Evolutionary conservation across 192 early-diverging fungal genomes (phyloP).

Genomic region (Coemansia sp.): DNA sequence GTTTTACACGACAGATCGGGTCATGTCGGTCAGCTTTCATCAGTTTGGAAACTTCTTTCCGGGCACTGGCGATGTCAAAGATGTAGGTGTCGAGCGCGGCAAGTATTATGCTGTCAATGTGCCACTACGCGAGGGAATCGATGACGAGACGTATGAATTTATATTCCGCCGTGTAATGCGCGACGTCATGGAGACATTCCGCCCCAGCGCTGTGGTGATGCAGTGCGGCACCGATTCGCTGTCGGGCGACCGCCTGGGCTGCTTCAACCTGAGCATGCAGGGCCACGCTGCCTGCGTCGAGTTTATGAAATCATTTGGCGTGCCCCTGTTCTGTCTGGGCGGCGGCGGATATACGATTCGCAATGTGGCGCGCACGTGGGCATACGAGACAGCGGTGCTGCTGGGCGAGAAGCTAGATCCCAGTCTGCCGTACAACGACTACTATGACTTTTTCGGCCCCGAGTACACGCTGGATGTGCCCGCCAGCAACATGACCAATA

Average conservation of each 20-base stretch:
- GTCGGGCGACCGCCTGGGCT: slow-evolving; percentile 87
- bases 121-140: slow-evolving; percentile 88
- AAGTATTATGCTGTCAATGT: slow-evolving; percentile 93
- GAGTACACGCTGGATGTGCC: slow-evolving; percentile 84
- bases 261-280: slow-evolving; percentile 89
- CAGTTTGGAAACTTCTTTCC: slow-evolving; percentile 98
- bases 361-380: slow-evolving; percentile 93
- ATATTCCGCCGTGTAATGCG: slow-evolving; percentile 85
- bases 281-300: slow-evolving; percentile 92
- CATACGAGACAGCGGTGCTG: slow-evolving; percentile 88
- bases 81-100: slow-evolving; percentile 84
- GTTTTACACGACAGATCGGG: slow-evolving; percentile 97
- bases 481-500: slow-evolving; percentile 81
- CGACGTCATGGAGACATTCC: slow-evolving; percentile 86
- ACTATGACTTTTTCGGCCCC: slow-evolving; percentile 87
- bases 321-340: slow-evolving; percentile 89
- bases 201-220: slow-evolving; percentile 82
- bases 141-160: slow-evolving; percentile 85
- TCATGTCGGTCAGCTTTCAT: slow-evolving; percentile 98
- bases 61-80: slow-evolving; percentile 91
- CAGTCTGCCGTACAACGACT: slow-evolving; percentile 81
- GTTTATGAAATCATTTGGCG: slow-evolving; percentile 86
- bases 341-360: slow-evolving; percentile 97
- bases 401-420: slow-evolving; percentile 63
- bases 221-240: slow-evolving; percentile 96